Percentiles rank a stretch among this genome's conserved stretches.
Evolutionary conservation across 495 filamentous ascomycete genomes (phyloP).

Genomic region (Jackrogersella multiformis): DNA sequence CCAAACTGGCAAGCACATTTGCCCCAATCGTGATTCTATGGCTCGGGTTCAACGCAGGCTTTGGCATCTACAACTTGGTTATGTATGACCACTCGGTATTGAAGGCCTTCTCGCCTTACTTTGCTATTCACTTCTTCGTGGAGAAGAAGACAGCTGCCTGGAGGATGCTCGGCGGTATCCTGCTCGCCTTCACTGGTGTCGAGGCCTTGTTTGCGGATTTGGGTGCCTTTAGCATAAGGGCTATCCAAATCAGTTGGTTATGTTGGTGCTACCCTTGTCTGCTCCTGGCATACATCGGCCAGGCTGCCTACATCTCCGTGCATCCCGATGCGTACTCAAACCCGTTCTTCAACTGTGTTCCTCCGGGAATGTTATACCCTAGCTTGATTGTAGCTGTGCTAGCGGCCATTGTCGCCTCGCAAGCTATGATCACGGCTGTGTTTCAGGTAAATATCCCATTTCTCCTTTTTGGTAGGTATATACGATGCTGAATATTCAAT

Average conservation of each 20-base stretch:
- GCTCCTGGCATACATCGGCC: conserved; percentile 75
- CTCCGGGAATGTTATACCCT: conserved; percentile 72
- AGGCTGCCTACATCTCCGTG: conserved; percentile 74
- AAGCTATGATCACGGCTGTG: conserved; percentile 79
- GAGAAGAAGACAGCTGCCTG: conserved; percentile 71
- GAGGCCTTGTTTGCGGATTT: conserved; percentile 81
- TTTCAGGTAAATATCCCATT: conserved; percentile 53
- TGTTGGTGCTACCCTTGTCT: conserved; percentile 72
- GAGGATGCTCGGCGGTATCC: conserved; percentile 72
- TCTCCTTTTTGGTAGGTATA: neutral
- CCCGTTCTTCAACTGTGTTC: conserved; percentile 75
- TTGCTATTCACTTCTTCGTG: conserved; percentile 68
- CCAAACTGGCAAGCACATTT: conserved; percentile 70
- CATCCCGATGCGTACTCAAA: conserved; percentile 71
- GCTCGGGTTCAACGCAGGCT: conserved; percentile 71
- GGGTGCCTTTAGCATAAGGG: conserved; percentile 69
- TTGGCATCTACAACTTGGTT: conserved; percentile 76
- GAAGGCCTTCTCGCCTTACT: conserved; percentile 74
- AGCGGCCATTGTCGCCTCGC: conserved; percentile 77
- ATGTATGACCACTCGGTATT: conserved; percentile 71
- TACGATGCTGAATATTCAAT: conserved; percentile 13
- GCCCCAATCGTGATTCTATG: conserved; percentile 79
- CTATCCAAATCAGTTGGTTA: conserved; percentile 74
- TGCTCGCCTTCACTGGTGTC: conserved; percentile 78
- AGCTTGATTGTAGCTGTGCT: conserved; percentile 71